phyloP scores from a whole-genome alignment of 345 rosid species.

The Syzygium aqueum region DNA sequence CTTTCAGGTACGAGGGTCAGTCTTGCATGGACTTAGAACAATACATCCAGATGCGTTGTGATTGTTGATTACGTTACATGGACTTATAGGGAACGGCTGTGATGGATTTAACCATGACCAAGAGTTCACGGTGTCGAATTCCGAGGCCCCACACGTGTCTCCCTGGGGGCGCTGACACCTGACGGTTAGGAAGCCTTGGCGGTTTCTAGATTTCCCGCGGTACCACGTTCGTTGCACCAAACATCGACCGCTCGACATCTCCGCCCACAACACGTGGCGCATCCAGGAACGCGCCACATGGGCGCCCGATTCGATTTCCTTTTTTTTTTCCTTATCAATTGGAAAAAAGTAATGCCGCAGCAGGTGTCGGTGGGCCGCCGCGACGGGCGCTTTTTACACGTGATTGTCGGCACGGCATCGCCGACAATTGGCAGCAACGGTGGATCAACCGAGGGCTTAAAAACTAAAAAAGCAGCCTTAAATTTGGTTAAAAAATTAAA shows the following conservation, averaged over 20 bases:
- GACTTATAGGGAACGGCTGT: too few relatives aligned
- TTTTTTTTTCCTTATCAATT: not conserved
- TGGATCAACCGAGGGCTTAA: not conserved
- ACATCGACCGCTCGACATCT: not conserved
- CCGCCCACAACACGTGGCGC: not conserved
- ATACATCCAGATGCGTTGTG: not conserved
- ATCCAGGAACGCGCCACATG: not conserved
- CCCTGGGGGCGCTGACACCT: not conserved
- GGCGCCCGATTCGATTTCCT: not conserved
- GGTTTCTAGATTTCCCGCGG: not conserved
- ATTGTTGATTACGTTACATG: not conserved
- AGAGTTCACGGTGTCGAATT: not conserved
- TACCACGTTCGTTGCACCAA: not conserved
- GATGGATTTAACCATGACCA: not conserved
- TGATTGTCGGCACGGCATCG: not conserved
- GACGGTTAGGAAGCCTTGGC: not conserved
- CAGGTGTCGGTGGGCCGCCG: not conserved
- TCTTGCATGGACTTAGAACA: not conserved
- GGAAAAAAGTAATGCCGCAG: not conserved
- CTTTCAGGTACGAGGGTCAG: not conserved
- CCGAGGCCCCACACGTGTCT: not conserved
- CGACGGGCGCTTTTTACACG: not conserved
- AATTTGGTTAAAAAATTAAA: not conserved
- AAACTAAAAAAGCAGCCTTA: not conserved
- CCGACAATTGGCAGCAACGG: not conserved